These are phyloP conservation scores for Hawksworthiomyces lignivorus DNA, from an alignment of 2,329 filamentous ascomycete species.

Conservation along the genomic window DNA sequence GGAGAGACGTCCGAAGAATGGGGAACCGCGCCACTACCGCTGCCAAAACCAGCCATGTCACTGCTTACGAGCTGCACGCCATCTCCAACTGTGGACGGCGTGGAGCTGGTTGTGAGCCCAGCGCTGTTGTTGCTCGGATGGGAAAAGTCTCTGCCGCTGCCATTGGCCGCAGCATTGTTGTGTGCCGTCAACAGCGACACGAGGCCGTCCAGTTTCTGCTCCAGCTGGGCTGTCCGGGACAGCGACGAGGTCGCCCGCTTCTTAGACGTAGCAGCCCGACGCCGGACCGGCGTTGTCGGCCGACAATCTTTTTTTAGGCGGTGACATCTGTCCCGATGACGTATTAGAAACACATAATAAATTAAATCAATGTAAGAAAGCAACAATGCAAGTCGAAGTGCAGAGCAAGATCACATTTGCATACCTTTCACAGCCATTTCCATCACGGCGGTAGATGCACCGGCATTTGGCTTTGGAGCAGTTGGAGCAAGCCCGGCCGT, in stretches of 20 bases:
- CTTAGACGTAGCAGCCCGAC: slow-evolving; percentile 26
- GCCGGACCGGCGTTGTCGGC: slow-evolving; percentile 34
- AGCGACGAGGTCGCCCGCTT: slow-evolving; percentile 21
- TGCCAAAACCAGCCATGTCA: no score
- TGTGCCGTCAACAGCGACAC: slow-evolving; percentile 34
- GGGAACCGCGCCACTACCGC: no score
- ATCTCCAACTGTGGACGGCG: neutral
- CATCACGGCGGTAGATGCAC: slow-evolving; percentile 30
- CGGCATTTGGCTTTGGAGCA: slow-evolving; percentile 41
- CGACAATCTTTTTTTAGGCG: slow-evolving; percentile 41
- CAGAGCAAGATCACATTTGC: no score
- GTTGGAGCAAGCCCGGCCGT: slow-evolving; percentile 38
- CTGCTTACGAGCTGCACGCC: no score
- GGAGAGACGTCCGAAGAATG: no score
- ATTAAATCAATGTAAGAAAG: no score
- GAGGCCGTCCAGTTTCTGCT: slow-evolving; percentile 42
- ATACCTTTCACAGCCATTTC: slow-evolving; percentile 27
- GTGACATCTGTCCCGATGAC: slow-evolving; percentile 28
- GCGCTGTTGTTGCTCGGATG: slow-evolving; percentile 9
- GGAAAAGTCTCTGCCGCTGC: no score
- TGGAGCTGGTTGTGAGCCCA: slow-evolving; percentile 8
- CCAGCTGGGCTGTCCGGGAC: slow-evolving; percentile 34
- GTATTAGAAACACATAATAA: no score
- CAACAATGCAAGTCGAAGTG: neutral
- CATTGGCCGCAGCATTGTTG: slow-evolving; percentile 17